phyloP scores from a whole-genome alignment of 2,329 filamentous ascomycete species.

The Aspergillus ruber region DNA sequence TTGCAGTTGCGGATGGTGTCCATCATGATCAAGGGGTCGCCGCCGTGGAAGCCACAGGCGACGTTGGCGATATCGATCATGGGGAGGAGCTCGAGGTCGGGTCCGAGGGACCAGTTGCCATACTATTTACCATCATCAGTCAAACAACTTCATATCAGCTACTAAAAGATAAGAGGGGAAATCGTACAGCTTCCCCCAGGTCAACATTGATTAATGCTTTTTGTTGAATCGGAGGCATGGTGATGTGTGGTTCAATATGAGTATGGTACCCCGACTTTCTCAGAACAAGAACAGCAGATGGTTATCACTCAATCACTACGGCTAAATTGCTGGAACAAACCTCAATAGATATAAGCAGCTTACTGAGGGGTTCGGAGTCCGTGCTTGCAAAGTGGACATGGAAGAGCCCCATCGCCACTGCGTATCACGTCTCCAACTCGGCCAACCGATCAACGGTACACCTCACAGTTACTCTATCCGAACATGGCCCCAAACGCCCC shows the following conservation, averaged over 20 bases:
- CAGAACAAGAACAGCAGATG: not conserved
- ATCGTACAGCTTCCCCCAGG: constrained; percentile 38
- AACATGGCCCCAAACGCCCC: not conserved
- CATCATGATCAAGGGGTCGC: constrained; percentile 60
- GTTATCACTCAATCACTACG: too few species aligned
- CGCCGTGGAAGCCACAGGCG: constrained; percentile 55
- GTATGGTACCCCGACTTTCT: not conserved
- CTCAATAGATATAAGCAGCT: not conserved
- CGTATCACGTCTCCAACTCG: not conserved
- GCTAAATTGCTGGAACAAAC: not conserved
- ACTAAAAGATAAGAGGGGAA: not conserved
- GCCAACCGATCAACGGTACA: not conserved
- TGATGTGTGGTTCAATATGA: constrained; percentile 1
- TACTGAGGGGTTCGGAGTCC: not conserved
- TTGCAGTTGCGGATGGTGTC: constrained; percentile 55
- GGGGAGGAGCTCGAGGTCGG: constrained; percentile 55
- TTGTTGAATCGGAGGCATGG: constrained; percentile 46
- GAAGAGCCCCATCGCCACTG: not conserved
- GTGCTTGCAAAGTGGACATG: not conserved
- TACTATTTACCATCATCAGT: constrained; percentile 19
- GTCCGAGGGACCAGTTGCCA: constrained; percentile 45
- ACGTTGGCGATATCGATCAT: constrained; percentile 58
- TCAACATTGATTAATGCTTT: constrained; percentile 47
- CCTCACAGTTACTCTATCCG: not conserved
- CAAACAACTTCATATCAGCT: not conserved